Base-by-base conservation (phyloP, 2,329 filamentous ascomycete genomes). In the Tolypocladium tropicale region DNA sequence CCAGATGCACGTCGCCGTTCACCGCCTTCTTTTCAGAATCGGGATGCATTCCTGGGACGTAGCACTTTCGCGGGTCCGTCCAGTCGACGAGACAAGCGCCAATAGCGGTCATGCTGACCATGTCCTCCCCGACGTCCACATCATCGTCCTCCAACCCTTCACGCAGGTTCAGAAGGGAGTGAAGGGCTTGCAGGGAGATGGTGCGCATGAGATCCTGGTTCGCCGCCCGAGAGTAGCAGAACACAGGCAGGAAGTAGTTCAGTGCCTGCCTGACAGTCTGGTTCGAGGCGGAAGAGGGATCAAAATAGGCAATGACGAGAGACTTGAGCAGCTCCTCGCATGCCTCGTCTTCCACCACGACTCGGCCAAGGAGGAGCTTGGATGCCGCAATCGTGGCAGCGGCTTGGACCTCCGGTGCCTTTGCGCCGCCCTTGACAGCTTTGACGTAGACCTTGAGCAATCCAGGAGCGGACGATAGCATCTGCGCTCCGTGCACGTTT, bases 201-300 rank as follows among this genome's bases (percentile, higher is more conserved):
- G 77, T 74, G 7, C 84, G 83, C 88, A 97, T 91, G 36, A 90
- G 79, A 32, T 87, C 81, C 60, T 94, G 91, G 65, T 96, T 96
- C 60, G 89, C 87, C 4, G 85, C 71, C 3, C 89, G 82, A 9
- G 88, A 92, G 71, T 93, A 95, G 70, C 90, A 94, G 74, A 95
- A 97, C 0, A 96, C 92, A 0, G 93, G 93, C 37, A 97, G 76
- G 78, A 96, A 96, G 71, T 97, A 97, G 61, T 89, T 90, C 55
- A 97, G 78, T 0, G 89, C 87, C 70, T 97, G 93, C 25, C 91
- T 80, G 7, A 96, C 84, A 10, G 85, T 85, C 62, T 93, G 87
- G 67, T 96, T 96, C 32, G 81, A 78, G 1, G 83, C 80, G 4
- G 89, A 94, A 5, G 88, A 83, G 0, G 93, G 91, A 65, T 95